phyloP scores from a whole-genome alignment of 2,329 filamentous ascomycete genomes.

The Fusarium sterilihyphosum region DNA sequence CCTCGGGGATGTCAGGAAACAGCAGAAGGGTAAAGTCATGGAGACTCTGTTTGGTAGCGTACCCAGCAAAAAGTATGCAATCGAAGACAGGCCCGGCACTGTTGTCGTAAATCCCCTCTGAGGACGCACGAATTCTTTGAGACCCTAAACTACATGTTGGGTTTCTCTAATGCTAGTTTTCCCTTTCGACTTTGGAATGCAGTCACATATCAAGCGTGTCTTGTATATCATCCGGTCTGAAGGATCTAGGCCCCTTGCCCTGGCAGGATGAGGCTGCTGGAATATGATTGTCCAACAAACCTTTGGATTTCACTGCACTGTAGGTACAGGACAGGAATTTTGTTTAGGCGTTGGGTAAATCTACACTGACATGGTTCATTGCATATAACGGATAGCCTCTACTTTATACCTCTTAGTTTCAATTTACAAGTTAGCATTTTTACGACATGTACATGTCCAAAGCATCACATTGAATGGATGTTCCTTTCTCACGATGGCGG shows the following conservation, averaged over 20 bases:
- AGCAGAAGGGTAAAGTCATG: conserved; percentile 85
- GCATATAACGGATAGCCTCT: neutral
- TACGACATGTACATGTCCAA: neutral
- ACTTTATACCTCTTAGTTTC: conserved; percentile 5
- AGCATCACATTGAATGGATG: too few relatives aligned
- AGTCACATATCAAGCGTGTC: neutral
- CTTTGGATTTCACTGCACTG: neutral
- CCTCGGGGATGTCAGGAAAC: conserved; percentile 77
- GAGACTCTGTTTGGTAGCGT: conserved; percentile 76
- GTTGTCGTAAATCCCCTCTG: conserved; percentile 32
- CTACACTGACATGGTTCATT: neutral
- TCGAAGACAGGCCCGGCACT: conserved; percentile 44
- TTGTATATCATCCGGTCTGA: neutral
- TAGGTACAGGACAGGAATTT: conserved; percentile 11
- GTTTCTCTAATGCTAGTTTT: neutral
- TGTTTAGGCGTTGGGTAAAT: conserved; percentile 4
- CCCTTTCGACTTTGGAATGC: neutral
- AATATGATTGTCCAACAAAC: neutral
- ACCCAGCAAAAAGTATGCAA: conserved; percentile 46
- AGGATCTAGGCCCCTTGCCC: neutral
- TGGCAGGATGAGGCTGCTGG: neutral
- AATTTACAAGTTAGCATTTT: conserved; percentile 8
- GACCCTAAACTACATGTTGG: neutral
- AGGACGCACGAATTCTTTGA: neutral
- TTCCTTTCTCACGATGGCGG: neutral